A percentile compares a stretch with the other conserved stretches of the same genome.
Evolutionary conservation across 2,329 filamentous ascomycete genomes (phyloP).

Genomic region (Pseudogymnoascus sp.): DNA sequence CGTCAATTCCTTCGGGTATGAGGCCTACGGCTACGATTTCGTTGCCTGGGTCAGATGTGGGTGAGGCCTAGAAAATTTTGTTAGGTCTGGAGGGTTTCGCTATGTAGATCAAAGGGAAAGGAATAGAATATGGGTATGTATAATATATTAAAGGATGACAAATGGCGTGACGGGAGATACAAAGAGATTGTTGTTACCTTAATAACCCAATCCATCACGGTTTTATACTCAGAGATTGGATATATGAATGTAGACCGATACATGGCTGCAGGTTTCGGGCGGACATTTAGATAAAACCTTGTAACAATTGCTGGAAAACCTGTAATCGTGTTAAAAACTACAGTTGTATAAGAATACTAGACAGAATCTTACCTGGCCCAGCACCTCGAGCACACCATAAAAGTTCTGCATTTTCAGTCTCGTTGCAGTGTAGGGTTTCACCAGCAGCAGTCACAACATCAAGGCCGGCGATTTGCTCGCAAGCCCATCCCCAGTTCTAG

Average conservation of each 20-base stretch:
- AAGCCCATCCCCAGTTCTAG: conserved; percentile 48
- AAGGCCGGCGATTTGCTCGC: conserved; percentile 25
- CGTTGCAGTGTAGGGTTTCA: conserved; percentile 30
- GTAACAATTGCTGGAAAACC: conserved; percentile 46
- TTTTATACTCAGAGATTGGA: conserved; percentile 35
- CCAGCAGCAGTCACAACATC: conserved; percentile 20
- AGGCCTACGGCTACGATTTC: conserved; percentile 34
- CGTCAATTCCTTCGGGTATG: conserved; percentile 23
- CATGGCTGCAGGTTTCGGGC: conserved; percentile 13
- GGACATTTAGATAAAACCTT: conserved; percentile 32
- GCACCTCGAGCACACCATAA: conserved; percentile 34
- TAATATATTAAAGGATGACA: neutral
- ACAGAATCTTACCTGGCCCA: conserved; percentile 14
- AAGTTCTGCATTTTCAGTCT: conserved; percentile 37
- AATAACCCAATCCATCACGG: conserved; percentile 40
- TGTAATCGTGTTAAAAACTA: conserved; percentile 17
- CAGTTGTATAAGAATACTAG: neutral
- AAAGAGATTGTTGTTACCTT: conserved; percentile 25
- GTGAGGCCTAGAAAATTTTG: conserved; percentile 16
- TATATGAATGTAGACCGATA: conserved; percentile 35
- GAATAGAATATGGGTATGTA: neutral
- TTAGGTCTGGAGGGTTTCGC: neutral
- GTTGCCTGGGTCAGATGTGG: conserved; percentile 29
- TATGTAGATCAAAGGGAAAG: neutral
- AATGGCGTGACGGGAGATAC: neutral